Evolutionary conservation across 2,329 filamentous ascomycete genomes (phyloP), one percentile per base, ranked within the genome.

Genomic region (Venturia effusa): DNA sequence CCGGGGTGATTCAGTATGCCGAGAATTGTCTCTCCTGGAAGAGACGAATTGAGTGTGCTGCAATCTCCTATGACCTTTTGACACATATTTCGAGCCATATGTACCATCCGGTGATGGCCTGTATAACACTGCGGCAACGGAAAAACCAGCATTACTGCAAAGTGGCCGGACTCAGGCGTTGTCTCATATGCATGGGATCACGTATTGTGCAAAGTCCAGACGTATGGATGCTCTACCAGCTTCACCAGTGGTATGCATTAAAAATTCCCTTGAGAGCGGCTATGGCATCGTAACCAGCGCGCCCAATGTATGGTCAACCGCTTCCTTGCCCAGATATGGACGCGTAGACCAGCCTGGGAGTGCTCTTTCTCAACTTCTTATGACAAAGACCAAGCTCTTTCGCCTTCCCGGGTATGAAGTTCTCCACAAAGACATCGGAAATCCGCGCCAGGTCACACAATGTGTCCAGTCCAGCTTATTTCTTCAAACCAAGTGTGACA

Each of bases 221-320:
- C 76, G 70, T 0, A 75, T 75, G 0, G 78, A 78, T 1, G 72
- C 72, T 0, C 77, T 75, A 24, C 76, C 71, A 4, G 69, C 67
- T 64, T 78, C 72, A 4, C 78, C 77, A 0, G 77, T 79, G 13
- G 79, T 71, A 65, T 79, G 77, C 37, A 80, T 70, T 24, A 80
- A 68, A n/a, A 0, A 77, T 77, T 15, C 70, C 76, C 65, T 79
- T 77, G 0, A 76, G 77, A 4, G 71, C 77, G 0, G 74, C 77
- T 30, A 80, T 80, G 13, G 75, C 74, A 66, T 80, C 78, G 67
- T 80, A 80, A 0, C 78, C 78, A 7, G 77, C 75, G 10, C 78
- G 71, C 37, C 72, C 71, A 3, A 73, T 69, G 64, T 76, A 80
- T 1, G 78, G 78, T 0, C 78, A 78, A 10, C 66, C 68, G 4